Percentiles rank a stretch among this genome's conserved stretches.
Evolutionary conservation across 805 yeast genomes (phyloP).

Genomic region (Lachancea cidri): DNA sequence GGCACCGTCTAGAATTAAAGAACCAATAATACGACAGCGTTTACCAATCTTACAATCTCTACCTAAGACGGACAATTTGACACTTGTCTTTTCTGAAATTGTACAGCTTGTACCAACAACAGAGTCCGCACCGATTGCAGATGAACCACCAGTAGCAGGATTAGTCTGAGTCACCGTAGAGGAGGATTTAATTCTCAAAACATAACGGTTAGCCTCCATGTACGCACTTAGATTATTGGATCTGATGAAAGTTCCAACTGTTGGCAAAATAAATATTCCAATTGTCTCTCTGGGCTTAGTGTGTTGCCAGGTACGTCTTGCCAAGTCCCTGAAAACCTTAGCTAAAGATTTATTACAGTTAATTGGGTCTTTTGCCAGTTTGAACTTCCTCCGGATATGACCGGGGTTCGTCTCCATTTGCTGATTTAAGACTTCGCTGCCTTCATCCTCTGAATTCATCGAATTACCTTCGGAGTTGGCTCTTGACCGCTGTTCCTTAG

Average conservation of each 20-base stretch:
- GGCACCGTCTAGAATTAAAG: conserved; percentile 68
- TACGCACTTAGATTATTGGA: conserved; percentile 74
- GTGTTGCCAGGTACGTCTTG: conserved; percentile 90
- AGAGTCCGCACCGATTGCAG: conserved; percentile 85
- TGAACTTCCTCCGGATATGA: conserved; percentile 28
- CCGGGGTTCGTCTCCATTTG: conserved; percentile 24
- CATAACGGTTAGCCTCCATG: conserved; percentile 82
- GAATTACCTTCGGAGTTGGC: conserved; percentile 12
- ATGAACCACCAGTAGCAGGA: conserved; percentile 32
- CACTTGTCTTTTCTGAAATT: conserved; percentile 77
- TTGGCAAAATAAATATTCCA: conserved; percentile 66
- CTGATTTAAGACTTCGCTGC: conserved; percentile 11
- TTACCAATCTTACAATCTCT: conserved; percentile 70
- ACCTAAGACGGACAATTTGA: conserved; percentile 83
- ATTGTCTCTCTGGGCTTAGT: conserved; percentile 52
- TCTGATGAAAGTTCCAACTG: conserved; percentile 65
- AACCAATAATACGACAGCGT: conserved; percentile 83
- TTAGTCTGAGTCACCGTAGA: conserved; percentile 24
- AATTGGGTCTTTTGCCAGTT: conserved; percentile 23
- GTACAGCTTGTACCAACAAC: conserved; percentile 62
- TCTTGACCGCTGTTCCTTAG: conserved; percentile 17
- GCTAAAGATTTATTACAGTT: conserved; percentile 45
- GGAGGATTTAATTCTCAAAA: conserved; percentile 61
- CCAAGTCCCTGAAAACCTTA: conserved; percentile 77
- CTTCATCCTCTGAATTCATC: conserved; percentile 16